phyloP scores from a whole-genome alignment of 2,329 filamentous ascomycete species.

The Parastagonospora nodorum region DNA sequence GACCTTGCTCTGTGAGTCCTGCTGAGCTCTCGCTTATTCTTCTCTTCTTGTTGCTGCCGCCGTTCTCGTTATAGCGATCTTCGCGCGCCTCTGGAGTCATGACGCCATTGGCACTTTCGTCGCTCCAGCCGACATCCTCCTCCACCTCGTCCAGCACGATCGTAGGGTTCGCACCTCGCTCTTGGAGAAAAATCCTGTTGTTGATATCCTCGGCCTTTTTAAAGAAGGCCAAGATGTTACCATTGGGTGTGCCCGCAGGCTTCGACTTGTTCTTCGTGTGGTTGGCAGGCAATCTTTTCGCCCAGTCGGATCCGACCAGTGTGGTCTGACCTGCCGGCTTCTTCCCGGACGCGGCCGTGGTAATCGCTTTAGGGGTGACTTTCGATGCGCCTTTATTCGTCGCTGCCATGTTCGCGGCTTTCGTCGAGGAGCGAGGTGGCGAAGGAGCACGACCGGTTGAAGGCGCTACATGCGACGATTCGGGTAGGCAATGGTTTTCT shows the following conservation, averaged over 20 bases:
- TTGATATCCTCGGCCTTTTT: slow-evolving; percentile 55
- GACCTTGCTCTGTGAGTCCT: slow-evolving; percentile 28
- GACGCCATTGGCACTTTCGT: slow-evolving; percentile 25
- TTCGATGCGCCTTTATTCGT: slow-evolving; percentile 28
- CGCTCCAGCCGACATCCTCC: slow-evolving; percentile 38
- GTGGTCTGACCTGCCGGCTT: slow-evolving; percentile 41
- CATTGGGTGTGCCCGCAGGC: slow-evolving; percentile 50
- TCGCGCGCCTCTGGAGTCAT: slow-evolving; percentile 24
- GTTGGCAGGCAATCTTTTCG: slow-evolving; percentile 38
- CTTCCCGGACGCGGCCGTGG: slow-evolving; percentile 19
- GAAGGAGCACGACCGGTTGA: slow-evolving; percentile 60
- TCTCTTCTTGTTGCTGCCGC: slow-evolving; percentile 49
- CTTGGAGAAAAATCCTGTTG: slow-evolving; percentile 44
- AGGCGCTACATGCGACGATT: slow-evolving; percentile 45
- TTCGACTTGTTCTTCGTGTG: slow-evolving; percentile 44
- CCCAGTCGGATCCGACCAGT: slow-evolving; percentile 36
- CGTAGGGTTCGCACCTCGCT: slow-evolving; percentile 26
- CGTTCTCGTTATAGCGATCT: slow-evolving; percentile 51
- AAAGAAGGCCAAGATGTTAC: slow-evolving; percentile 61
- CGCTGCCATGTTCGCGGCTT: slow-evolving; percentile 23
- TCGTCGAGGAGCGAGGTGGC: slow-evolving; percentile 47
- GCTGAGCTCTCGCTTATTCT: slow-evolving; percentile 29
- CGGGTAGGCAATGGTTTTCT: slow-evolving; percentile 49
- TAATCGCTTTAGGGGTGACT: slow-evolving; percentile 17
- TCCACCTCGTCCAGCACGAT: slow-evolving; percentile 28